phyloP scores from a whole-genome alignment of 2,329 filamentous ascomycete genomes.

The Exophiala sp. region DNA sequence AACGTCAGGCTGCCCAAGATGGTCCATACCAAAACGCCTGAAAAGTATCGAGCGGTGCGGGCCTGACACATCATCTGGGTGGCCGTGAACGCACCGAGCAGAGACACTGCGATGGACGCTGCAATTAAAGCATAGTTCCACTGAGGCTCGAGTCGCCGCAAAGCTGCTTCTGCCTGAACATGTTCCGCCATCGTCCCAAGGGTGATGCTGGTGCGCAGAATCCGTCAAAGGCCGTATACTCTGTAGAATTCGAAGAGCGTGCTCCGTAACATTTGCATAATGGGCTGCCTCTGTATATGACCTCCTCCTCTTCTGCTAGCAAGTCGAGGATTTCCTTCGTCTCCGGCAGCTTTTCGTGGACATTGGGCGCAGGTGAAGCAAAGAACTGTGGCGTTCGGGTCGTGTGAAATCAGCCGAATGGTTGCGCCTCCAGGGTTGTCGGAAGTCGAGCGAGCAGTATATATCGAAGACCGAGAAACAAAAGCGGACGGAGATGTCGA shows the following conservation, averaged over 20 bases:
- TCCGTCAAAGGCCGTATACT: neutral
- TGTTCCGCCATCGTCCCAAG: constrained; percentile 2
- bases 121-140: constrained; percentile 31
- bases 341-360: neutral
- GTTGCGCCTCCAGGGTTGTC: no score
- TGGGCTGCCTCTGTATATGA: neutral
- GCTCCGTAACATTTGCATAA: neutral
- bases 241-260: no score
- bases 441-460: no score
- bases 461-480: no score
- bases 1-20: constrained; percentile 32
- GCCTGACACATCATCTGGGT: constrained; percentile 35
- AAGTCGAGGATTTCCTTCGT: neutral
- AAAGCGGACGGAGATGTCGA: no score
- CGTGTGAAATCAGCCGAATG: no score
- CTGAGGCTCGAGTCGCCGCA: constrained; percentile 26
- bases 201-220: neutral
- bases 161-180: neutral
- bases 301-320: neutral
- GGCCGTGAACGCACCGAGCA: constrained; percentile 33
- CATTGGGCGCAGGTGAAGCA: neutral
- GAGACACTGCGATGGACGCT: constrained; percentile 32
- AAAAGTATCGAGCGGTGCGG: constrained; percentile 30
- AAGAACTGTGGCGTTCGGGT: no score
- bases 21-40: constrained; percentile 31